Base-by-base conservation (phyloP, 2,329 filamentous ascomycete species). In the Nigrospora sphaerica region DNA sequence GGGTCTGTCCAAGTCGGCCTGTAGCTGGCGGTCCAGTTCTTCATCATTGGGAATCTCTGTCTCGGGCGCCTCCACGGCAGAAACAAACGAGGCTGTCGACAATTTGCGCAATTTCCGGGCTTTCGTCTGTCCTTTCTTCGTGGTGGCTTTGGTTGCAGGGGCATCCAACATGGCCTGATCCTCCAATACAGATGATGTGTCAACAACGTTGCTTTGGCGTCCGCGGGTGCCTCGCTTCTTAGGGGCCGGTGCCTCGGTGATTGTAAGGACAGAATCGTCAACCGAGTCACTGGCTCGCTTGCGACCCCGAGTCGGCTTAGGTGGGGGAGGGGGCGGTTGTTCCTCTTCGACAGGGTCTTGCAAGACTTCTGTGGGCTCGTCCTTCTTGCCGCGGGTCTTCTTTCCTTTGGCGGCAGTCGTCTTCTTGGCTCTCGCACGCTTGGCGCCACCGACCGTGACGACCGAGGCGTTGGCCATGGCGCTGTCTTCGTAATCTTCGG, bases 251-350 rank as follows among this genome's bases (percentile, higher is more conserved):
- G 66, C 71, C 45, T 77, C 73, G 4, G 66, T 60, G 6, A 65
- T 58, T 23, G 63, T 68, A 38, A 71, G 49, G 1, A 58, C 61
- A 1, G 72, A 68, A 39, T 78, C 71, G 16, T 80, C 73, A 39
- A 82, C 65, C 11, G 77, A 76, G 32, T 80, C 78, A 51, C 82
- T 88, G 4, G 68, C 63, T 49, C 85, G 73, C 62, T 88, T 89
- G 59, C 74, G 81, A 31, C 80, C 81, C 42, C 74, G 69, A 2
- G 67, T 56, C 2, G 68, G 55, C 53, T 75, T 74, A 1, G 64
- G 59, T 1, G 66, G 61, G 2, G 66, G 63, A 1, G 60, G 60
- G 18, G 59, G 57, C 3, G 60, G 53, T 1, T 36, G 3, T 4
- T 64, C 56, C 36, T 64, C 57, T n/a, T 62, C 57, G 2, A 57